Evolutionary conservation across 129 eudicot species (phyloP), one percentile per base, ranked within the genome.

Genomic region (Flaveria linearis): DNA sequence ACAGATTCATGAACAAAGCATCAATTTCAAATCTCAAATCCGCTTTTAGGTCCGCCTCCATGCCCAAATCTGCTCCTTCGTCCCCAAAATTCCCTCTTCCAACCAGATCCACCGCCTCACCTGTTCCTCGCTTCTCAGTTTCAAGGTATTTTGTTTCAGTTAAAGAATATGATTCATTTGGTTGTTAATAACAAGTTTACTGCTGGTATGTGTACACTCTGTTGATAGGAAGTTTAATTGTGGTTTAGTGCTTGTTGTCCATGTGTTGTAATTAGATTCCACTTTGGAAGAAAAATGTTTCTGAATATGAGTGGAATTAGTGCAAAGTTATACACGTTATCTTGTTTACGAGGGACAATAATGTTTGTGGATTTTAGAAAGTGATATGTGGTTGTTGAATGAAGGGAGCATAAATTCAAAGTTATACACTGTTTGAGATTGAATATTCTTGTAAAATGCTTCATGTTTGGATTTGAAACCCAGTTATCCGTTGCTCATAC

Each of bases 91-190:
- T 76, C 67, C 64, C 88, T 56, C 26, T 78, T 23, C 79, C 89
- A 50, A 55, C 83, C 63, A 84, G 76, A 68, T 78, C 92, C 28
- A 78, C 84, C 11, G 46, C 85, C 60, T 87, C 96, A 20, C 87
- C 92, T 2, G 76, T 83, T 69, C 95, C 89, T 82, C 88, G 97
- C 5, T 91, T 89, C 79, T 86, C 83, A 68, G 50, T 86, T 78
- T 89, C 93, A 60, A 89, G 98, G 98, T 86, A 30, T 69, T 11
- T 39, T 20, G 17, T 33, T 67, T 69, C 18, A 36, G 20, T 47
- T 50, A 3, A 14, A 28, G 30, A 70, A 11, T 18, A 75, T 47
- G 5, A 28, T 78, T 1, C 67, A 68, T 26, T 1, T 46, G 22
- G 42, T 36, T 46, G 18, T 64, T 26, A 65, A 66, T 61, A n/a